These are phyloP conservation scores for Kluyveromyces marxianus DNA, from an alignment of 1,139 yeast species.

Conservation along the genomic window DNA sequence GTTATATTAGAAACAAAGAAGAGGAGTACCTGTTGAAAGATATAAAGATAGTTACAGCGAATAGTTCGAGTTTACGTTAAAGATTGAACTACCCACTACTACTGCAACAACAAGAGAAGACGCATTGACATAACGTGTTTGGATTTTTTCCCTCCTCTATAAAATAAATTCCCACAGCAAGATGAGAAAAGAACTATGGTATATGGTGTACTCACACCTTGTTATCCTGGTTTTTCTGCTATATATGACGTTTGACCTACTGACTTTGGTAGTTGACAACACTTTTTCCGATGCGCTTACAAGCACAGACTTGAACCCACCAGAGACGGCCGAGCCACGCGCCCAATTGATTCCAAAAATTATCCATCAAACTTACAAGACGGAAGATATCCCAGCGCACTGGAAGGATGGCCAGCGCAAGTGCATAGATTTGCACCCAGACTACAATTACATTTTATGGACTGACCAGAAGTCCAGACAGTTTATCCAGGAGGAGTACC, in stretches of 20 bases:
- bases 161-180: neutral
- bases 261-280: slow-evolving; percentile 69
- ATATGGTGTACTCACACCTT: slow-evolving; percentile 51
- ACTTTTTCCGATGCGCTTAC: slow-evolving; percentile 55
- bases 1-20: too few relatives aligned
- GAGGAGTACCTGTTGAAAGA: too few relatives aligned
- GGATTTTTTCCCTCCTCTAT: too few relatives aligned
- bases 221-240: slow-evolving; percentile 47
- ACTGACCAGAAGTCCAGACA: slow-evolving; percentile 79
- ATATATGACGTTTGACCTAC: slow-evolving; percentile 64
- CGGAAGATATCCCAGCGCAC: slow-evolving; percentile 63
- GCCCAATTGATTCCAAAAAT: slow-evolving; percentile 63
- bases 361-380: slow-evolving; percentile 89
- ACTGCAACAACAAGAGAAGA: too few relatives aligned
- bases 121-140: too few relatives aligned
- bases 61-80: too few relatives aligned
- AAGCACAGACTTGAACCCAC: slow-evolving; percentile 47
- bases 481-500: slow-evolving; percentile 68
- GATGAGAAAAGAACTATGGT: slow-evolving; percentile 50
- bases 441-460: slow-evolving; percentile 83
- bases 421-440: slow-evolving; percentile 74
- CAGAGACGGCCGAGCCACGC: slow-evolving; percentile 30
- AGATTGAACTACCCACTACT: too few relatives aligned
- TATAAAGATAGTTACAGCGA: too few relatives aligned
- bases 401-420: slow-evolving; percentile 76